phyloP scores from a whole-genome alignment of 441 rosid species.

The Erodium trifolium region DNA sequence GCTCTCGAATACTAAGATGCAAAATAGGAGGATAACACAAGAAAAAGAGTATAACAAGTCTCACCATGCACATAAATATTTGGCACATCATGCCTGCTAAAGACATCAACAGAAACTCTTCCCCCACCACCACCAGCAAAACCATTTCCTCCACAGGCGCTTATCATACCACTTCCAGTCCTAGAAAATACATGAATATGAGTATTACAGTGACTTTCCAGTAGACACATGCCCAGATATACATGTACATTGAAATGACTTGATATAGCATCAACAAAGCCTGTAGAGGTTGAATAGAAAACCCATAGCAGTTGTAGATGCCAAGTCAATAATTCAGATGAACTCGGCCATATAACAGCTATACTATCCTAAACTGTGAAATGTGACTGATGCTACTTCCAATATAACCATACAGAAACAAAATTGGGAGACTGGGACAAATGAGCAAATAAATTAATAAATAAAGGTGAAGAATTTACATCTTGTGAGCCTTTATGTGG shows the following conservation, averaged over 20 bases:
- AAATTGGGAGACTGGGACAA: neutral
- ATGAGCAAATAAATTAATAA: neutral
- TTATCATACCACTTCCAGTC: constrained; percentile 84
- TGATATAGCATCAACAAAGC: no score
- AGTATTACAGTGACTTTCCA: neutral
- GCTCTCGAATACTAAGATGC: neutral
- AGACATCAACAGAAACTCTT: no score
- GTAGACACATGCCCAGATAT: no score
- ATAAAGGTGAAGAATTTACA: constrained; percentile 40
- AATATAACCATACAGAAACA: neutral
- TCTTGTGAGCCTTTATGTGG: constrained; percentile 53
- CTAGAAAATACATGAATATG: constrained; percentile 31
- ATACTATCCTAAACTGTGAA: neutral
- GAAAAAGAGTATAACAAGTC: constrained; percentile 12
- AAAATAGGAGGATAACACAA: neutral
- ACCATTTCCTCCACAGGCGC: constrained; percentile 95
- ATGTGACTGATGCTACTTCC: neutral
- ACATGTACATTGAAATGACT: no score
- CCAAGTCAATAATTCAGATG: neutral
- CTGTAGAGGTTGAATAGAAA: neutral
- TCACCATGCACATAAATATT: constrained; percentile 85
- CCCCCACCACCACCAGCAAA: constrained; percentile 91
- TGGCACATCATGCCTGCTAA: constrained; percentile 93
- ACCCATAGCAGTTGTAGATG: neutral
- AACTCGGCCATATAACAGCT: neutral